Conservation (phyloP, 1,139 yeast genomes). For the Arxiozyma heterogenica region DNA sequence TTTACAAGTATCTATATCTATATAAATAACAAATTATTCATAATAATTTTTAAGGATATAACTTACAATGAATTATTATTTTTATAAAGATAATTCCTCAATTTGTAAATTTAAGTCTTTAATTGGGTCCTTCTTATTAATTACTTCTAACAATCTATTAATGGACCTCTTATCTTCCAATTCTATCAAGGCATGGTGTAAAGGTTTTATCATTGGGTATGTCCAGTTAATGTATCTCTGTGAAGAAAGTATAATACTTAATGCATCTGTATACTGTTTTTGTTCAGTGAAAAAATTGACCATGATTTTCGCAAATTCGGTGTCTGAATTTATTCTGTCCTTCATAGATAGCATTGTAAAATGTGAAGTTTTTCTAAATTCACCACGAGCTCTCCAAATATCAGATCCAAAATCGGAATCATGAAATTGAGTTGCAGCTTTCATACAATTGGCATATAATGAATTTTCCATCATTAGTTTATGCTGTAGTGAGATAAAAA, state of each 20-base stretch:
- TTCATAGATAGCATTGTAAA: conserved; percentile 38
- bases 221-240: conserved; percentile 67
- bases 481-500: conserved; percentile 17
- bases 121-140: conserved; percentile 20
- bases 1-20: not conserved
- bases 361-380: conserved; percentile 45
- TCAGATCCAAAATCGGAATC: conserved; percentile 50
- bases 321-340: conserved; percentile 44
- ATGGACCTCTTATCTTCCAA: conserved; percentile 42
- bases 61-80: not conserved
- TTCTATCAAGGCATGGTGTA: conserved; percentile 41
- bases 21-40: not conserved
- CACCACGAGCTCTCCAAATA: conserved; percentile 74
- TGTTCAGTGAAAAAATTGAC: conserved; percentile 22
- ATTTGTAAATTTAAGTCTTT: conserved; percentile 13
- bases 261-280: conserved; percentile 50
- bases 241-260: conserved; percentile 58
- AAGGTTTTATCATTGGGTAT: conserved; percentile 43
- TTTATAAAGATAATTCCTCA: conserved; percentile 7
- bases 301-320: conserved; percentile 25
- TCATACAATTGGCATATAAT: conserved; percentile 54
- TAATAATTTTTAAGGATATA: not conserved
- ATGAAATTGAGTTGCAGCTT: conserved; percentile 51
- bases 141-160: conserved; percentile 18
- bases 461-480: conserved; percentile 37